Evolutionary conservation across 1,284 basidiomycete genomes (phyloP), one percentile per base, ranked within the genome.

Genomic region (Apiotrichum domesticum): DNA sequence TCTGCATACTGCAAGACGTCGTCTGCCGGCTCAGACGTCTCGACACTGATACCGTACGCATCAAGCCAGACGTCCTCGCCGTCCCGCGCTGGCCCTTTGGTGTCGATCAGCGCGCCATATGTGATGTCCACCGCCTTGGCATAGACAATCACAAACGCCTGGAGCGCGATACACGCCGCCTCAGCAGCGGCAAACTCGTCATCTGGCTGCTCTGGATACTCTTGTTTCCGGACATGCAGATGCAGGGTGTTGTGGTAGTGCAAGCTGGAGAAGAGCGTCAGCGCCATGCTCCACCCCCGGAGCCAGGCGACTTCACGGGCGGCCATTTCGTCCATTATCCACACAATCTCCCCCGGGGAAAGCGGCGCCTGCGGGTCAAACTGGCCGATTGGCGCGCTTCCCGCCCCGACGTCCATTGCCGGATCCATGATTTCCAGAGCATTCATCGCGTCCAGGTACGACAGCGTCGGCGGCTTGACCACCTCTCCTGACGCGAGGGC

Each of bases 221-320:
- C 29, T 29, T 29, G 29, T 29, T 29, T 29, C 29, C 29, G 29
- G 29, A 29, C 29, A 82, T 11, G 77, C 40, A 71, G 55, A 11
- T 54, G 51, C 3, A 80, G 74, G 37, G 65, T 61, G 48, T 71
- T 79, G 66, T 92, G 90, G 42, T 88, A 82, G 67, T 91, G 87
- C 39, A 88, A 81, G 58, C 87, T 82, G 1, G 90, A 91, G 74
- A 84, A 89, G 32, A 97, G 83, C 0, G 90, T 90, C 70, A 94
- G 91, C 0, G 87, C 83, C 14, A 97, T 82, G 4, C 87, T 85
- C 63, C 86, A 86, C 40, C 93, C 92, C 5, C 81, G 77, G 70
- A 93, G 90, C 86, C 90, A 96, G 66, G 87, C 84, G 78, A 89
- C 86, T 90, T 95, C 92, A 65, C 85, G 87, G 35, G 87, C 81